A percentile compares a stretch with the other conserved stretches of the same genome.
Conservation (phyloP, 768 basidiomycete genomes). For the Leccinum ochraceum region DNA sequence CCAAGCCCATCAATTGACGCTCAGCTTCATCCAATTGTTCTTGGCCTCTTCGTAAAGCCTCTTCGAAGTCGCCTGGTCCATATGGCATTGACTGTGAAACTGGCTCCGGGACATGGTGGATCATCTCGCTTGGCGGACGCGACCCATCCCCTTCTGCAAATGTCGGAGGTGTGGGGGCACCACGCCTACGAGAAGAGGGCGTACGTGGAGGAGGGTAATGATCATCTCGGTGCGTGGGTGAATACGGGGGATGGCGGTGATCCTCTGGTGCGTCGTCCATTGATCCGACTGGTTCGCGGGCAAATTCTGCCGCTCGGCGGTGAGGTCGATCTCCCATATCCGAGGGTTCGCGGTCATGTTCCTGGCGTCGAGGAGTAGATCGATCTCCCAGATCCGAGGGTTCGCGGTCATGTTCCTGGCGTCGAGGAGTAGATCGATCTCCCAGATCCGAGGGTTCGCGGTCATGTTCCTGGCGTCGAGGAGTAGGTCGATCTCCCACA, state of each 20-base stretch:
- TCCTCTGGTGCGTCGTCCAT: neutral
- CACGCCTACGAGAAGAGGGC: slow-evolving; percentile 21
- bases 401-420: neutral
- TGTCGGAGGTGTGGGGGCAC: slow-evolving; percentile 10
- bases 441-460: neutral
- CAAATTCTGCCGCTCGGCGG: neutral
- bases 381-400: neutral
- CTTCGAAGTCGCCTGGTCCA: slow-evolving; percentile 40
- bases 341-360: neutral
- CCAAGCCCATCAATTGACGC: slow-evolving; percentile 47
- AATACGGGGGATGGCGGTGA: slow-evolving; percentile 13
- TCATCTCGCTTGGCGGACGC: slow-evolving; percentile 27
- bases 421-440: neutral
- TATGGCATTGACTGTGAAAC: slow-evolving; percentile 11
- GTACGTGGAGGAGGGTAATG: slow-evolving; percentile 14
- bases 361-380: no score
- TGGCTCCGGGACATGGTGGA: slow-evolving; percentile 31
- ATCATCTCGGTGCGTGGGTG: slow-evolving; percentile 5
- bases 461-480: neutral
- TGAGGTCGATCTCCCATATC: slow-evolving; percentile 1
- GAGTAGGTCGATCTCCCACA: no score
- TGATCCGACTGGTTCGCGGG: neutral
- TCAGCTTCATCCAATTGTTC: slow-evolving; percentile 61
- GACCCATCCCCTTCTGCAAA: slow-evolving; percentile 21
- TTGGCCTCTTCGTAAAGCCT: slow-evolving; percentile 47